Conservation (phyloP, 2,329 filamentous ascomycete species). For the Alternaria postmessia region DNA sequence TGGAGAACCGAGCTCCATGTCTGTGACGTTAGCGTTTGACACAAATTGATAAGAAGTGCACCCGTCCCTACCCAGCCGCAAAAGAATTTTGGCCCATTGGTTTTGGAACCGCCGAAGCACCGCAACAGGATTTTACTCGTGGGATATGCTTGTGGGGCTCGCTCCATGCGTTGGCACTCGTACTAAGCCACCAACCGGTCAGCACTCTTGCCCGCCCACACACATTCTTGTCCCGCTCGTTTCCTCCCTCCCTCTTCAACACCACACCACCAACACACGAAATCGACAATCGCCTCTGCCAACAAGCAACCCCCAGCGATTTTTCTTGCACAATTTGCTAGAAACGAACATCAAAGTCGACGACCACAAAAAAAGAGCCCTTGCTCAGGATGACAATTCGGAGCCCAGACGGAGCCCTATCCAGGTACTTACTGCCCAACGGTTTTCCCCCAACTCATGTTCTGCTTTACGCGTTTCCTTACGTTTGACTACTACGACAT, state of each 20-base stretch:
- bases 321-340: conserved; percentile 28
- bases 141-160: conserved; percentile 45
- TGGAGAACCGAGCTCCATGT: conserved; percentile 26
- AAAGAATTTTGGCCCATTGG: conserved; percentile 44
- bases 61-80: conserved; percentile 30
- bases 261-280: conserved; percentile 23
- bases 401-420: conserved; percentile 52
- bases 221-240: conserved; percentile 37
- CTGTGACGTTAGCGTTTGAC: conserved; percentile 31
- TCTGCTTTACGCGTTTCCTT: conserved; percentile 35
- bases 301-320: conserved; percentile 16
- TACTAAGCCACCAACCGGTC: conserved; percentile 44
- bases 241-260: conserved; percentile 39
- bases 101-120: conserved; percentile 36
- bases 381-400: conserved; percentile 55
- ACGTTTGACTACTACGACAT: conserved; percentile 14
- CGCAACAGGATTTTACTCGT: conserved; percentile 35
- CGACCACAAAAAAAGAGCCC: conserved; percentile 43
- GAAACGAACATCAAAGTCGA: conserved; percentile 21
- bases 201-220: conserved; percentile 38
- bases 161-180: conserved; percentile 49
- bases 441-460: conserved; percentile 39
- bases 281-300: conserved; percentile 27
- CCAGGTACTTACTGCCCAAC: conserved; percentile 55
- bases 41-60: conserved; percentile 47